Evolutionary conservation across 805 yeast genomes (phyloP).

Genomic region (Wickerhamiella domercqiae): DNA sequence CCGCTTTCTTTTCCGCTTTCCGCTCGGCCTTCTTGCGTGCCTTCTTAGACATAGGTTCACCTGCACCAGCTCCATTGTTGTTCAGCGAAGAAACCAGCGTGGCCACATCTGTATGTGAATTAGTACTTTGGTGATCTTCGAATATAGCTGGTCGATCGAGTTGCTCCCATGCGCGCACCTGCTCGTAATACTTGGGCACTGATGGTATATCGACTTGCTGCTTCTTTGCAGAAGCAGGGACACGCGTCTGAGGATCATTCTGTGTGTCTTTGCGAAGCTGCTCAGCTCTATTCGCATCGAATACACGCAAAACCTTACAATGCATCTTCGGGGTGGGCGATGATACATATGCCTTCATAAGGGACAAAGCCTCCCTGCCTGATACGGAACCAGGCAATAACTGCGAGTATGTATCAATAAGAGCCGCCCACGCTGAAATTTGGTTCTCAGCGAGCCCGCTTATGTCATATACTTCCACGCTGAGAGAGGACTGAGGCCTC

Average conservation of each 20-base stretch:
- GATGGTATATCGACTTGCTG: background rate
- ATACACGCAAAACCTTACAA: slow-evolving; percentile 23
- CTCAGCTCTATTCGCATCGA: slow-evolving; percentile 13
- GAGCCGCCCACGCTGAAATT: slow-evolving; percentile 20
- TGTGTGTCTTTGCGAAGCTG: background rate
- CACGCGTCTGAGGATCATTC: background rate
- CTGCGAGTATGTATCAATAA: slow-evolving; percentile 22
- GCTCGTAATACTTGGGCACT: slow-evolving; percentile 16
- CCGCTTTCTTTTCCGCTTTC: slow-evolving; percentile 19
- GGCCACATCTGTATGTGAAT: slow-evolving; percentile 11
- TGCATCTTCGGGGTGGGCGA: slow-evolving; percentile 19
- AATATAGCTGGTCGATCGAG: slow-evolving; percentile 20
- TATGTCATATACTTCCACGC: slow-evolving; percentile 22
- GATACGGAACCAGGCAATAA: slow-evolving; percentile 21
- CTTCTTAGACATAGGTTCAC: slow-evolving; percentile 19
- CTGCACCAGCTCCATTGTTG: slow-evolving; percentile 4
- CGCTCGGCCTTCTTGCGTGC: slow-evolving; percentile 19
- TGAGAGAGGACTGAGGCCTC: slow-evolving; percentile 19
- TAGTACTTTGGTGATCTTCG: slow-evolving; percentile 9
- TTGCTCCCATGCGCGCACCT: slow-evolving; percentile 21
- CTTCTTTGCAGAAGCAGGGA: background rate
- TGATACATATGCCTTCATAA: slow-evolving; percentile 21
- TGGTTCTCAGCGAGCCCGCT: slow-evolving; percentile 16
- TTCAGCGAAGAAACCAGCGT: slow-evolving; percentile 2
- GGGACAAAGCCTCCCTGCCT: slow-evolving; percentile 23